Base-by-base conservation (phyloP, 257 asterid species). In the Scutellaria barbata region DNA sequence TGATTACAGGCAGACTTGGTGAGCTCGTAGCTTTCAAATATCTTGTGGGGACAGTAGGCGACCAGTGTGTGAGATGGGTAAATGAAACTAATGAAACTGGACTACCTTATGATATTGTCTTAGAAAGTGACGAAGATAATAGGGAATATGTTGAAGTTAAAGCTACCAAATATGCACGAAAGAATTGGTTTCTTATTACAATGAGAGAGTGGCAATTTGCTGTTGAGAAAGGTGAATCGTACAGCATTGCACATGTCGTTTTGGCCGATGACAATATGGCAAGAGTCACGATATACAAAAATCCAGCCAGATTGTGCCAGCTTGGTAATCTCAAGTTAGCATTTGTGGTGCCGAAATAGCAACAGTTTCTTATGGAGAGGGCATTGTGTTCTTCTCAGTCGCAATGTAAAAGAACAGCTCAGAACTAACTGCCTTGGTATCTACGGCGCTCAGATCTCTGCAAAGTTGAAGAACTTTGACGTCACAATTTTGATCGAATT, bases 151-250 rank as follows among this genome's bases (percentile, higher is more conserved):
- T 95, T 8, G 99, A 95, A 85, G 96, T 95, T 20, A 92, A 95
- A 83, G 90, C 99, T 30, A 91, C 96, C 51, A 88, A 63, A 84
- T 79, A 81, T 4, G 69, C 72, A 0, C 85, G 81, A 66, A 95
- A 90, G 87, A 81, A 86, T 64, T 86, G 96, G 93, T 89, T 89
- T 75, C 73, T 74, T 5, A 81, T 94, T 73, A 81, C 96, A 9
- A 45, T 75, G 67, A 89, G 93, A 69, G 99, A 94, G 79, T 94
- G 99, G 99, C 89, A 94, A 68, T 91, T 89, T 68, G 99, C 98
- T 3, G 46, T 83, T 33, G 96, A 94, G 77, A 94, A 88, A 74
- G 98, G 99, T 46, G 98, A 94, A 64, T 70, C 90, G 66, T 94
- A 83, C 81, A 91, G 96, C 85, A 80, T 95, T 66, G 99, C 99